Conservation (phyloP, 228 moss, liverwort and hornwort species). For the Sphagnum magellanicum region DNA sequence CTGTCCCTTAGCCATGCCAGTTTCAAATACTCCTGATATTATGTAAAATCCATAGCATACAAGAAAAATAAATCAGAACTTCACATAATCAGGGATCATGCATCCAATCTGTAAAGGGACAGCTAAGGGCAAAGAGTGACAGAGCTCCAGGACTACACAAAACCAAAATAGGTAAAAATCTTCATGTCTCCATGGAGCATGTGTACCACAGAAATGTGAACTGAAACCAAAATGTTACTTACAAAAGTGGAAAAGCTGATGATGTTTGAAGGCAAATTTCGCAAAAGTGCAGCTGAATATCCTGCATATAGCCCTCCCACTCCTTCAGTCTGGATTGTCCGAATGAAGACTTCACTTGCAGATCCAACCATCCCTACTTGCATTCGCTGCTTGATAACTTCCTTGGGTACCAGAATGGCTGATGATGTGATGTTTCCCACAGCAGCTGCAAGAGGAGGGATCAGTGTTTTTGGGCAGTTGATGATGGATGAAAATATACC, state of each 20-base stretch:
- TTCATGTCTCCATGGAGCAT: no score
- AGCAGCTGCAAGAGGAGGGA: constrained; percentile 71
- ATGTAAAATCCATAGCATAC: no score
- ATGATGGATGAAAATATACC: constrained; percentile 55
- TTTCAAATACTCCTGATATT: constrained; percentile 65
- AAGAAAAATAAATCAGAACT: no score
- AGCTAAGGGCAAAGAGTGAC: no score
- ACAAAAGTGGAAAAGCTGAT: constrained; percentile 87
- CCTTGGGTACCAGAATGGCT: constrained; percentile 70
- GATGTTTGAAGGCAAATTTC: constrained; percentile 73
- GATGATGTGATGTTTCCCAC: constrained; percentile 76
- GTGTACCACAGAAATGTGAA: no score
- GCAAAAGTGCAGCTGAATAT: constrained; percentile 66
- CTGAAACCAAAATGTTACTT: constrained; percentile 9
- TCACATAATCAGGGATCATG: no score
- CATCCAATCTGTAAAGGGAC: no score
- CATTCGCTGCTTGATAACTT: constrained; percentile 79
- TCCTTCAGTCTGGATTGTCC: constrained; percentile 56
- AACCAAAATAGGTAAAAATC: no score
- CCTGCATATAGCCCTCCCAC: constrained; percentile 67
- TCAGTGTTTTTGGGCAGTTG: constrained; percentile 52
- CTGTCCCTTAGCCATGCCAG: constrained; percentile 58
- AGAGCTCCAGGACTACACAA: no score
- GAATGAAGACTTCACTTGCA: constrained; percentile 47
- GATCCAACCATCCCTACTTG: constrained; percentile 61